Evolutionary conservation across 495 filamentous ascomycete species (phyloP), one percentile per base, ranked within the genome.

Genomic region (Tuber magnatum): DNA sequence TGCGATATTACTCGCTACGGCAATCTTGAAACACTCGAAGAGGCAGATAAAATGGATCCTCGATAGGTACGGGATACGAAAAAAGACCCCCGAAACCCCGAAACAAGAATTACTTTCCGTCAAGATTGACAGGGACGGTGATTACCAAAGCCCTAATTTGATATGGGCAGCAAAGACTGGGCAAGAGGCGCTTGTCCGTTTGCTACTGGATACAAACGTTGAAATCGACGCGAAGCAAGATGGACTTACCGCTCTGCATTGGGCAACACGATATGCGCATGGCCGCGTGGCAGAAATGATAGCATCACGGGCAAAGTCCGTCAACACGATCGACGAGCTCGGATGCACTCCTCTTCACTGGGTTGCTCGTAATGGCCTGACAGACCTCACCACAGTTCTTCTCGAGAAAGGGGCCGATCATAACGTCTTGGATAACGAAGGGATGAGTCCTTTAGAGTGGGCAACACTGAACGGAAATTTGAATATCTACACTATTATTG

Each of bases 371-470:
- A 68, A 74, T 39, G 81, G 81, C 18, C 72, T 77, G 46, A 72
- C 69, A 28, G 68, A 44, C 40, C 68, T 69, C 1, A 69, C 76
- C 22, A 20, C 71, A 40, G 18, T 82, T 44, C 73, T 83, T 35
- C 68, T 83, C 4, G 69, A 74, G 28, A 69, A 75, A 61, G 77
- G 77, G 10, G 81, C 81, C 9, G 48, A 76, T 6, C 41, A 82
- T 44, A 76, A 81, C 43, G 61, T 48, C 42, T 43, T 48, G n/a
- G 77, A 79, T 44, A 32, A 39, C 24, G 32, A 41, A 16, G 46
- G 68, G 6, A 77, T 73, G 43, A 73, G 41, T 35, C 77, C 77
- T 9, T 72, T 79, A 10, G 73, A 75, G 32, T 69, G 74, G 70
- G 77, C 77, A 39, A 38, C 16, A 42, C 65, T 71, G 12, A 70